These are phyloP conservation scores for Fusarium duplospermum DNA, from an alignment of 2,329 filamentous ascomycete genomes.

Conservation along the genomic window DNA sequence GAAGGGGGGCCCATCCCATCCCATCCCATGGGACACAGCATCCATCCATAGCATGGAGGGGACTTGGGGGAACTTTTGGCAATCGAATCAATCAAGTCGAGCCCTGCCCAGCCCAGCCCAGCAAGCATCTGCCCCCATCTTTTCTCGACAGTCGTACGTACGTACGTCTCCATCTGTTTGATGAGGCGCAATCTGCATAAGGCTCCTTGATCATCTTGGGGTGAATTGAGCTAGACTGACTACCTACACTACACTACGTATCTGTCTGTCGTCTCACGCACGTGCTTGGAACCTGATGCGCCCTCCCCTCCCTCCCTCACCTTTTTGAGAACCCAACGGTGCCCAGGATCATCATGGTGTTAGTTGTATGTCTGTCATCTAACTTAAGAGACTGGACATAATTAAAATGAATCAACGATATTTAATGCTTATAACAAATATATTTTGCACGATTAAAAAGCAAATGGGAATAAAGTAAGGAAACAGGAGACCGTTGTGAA, in stretches of 20 bases:
- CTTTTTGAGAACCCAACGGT: constrained; percentile 7
- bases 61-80: not conserved
- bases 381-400: not conserved
- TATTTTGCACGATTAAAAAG: not conserved
- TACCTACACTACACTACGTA: no score
- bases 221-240: not conserved
- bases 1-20: not conserved
- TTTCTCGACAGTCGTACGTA: not conserved
- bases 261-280: constrained; percentile 18
- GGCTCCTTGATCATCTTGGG: constrained; percentile 21
- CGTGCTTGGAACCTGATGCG: constrained; percentile 22
- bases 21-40: not conserved
- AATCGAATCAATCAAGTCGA: not conserved
- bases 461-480: not conserved
- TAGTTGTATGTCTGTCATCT: constrained; percentile 1
- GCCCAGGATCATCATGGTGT: not conserved
- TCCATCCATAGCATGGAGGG: not conserved
- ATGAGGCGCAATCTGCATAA: constrained; percentile 19
- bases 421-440: not conserved
- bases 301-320: constrained; percentile 1
- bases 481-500: not conserved
- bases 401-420: not conserved
- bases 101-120: not conserved
- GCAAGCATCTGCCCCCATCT: not conserved
- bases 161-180: constrained; percentile 1